These are phyloP conservation scores for Xylariales sp. DNA, from an alignment of 2,329 filamentous ascomycete genomes.

Conservation along the genomic window DNA sequence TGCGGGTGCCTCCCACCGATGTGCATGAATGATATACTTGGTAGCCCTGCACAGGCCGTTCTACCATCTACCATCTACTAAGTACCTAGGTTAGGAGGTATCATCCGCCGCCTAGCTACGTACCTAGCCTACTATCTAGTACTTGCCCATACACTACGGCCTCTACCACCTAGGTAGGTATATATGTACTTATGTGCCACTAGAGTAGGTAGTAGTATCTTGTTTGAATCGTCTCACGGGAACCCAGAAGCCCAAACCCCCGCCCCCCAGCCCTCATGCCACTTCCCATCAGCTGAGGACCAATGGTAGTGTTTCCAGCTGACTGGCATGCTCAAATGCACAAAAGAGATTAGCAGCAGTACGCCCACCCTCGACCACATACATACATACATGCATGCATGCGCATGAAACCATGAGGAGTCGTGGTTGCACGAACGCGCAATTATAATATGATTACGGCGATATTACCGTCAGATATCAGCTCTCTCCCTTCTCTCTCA, in stretches of 20 bases:
- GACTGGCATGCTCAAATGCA: constrained; percentile 37
- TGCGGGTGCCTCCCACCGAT: constrained; percentile 1
- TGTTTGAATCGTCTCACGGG: constrained; percentile 21
- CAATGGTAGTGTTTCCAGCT: constrained; percentile 42
- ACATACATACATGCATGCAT: constrained; percentile 32
- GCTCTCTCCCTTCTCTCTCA: constrained; percentile 20
- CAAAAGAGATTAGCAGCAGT: constrained; percentile 23
- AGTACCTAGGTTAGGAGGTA: no score
- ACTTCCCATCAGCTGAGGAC: constrained; percentile 40
- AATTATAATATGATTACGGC: constrained; percentile 28
- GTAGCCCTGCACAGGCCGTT: neutral
- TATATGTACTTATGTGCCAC: no score
- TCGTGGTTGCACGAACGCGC: constrained; percentile 32
- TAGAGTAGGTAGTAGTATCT: constrained; percentile 14
- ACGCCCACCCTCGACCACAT: constrained; percentile 19
- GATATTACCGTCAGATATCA: constrained; percentile 17
- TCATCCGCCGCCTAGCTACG: no score
- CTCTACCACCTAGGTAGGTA: constrained; percentile 35
- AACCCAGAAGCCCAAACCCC: neutral
- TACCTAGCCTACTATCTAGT: no score
- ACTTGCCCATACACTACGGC: no score
- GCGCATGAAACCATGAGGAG: constrained; percentile 37
- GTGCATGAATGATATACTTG: neutral
- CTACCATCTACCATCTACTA: no score
- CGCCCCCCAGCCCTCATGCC: constrained; percentile 35